Conservation (phyloP, 2,329 filamentous ascomycete genomes). For the Fonsecaea erecta region DNA sequence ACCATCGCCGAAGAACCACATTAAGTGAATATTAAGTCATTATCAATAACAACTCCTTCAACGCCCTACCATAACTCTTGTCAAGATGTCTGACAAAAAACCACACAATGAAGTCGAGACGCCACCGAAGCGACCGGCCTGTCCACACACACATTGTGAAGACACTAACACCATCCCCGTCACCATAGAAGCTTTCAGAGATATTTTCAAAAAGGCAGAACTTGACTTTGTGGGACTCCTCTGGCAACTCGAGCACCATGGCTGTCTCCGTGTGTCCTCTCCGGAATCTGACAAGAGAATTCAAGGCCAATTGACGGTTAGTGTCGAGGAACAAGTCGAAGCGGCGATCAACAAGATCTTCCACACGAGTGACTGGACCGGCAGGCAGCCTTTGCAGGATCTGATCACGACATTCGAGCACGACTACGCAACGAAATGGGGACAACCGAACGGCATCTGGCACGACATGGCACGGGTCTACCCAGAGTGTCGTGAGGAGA, state of each 20-base stretch:
- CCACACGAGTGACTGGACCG: neutral
- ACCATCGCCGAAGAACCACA: neutral
- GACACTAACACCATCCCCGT: neutral
- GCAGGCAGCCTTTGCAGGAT: neutral
- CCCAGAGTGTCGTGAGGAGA: neutral
- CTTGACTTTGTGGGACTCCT: neutral
- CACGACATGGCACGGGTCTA: neutral
- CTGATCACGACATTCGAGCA: neutral
- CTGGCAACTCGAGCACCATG: neutral
- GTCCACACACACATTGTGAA: neutral
- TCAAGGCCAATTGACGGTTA: neutral
- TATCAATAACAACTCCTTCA: neutral
- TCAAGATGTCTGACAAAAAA: neutral
- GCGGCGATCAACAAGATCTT: neutral
- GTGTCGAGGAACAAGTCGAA: neutral
- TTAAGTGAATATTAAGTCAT: too few relatives aligned
- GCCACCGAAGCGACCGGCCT: neutral
- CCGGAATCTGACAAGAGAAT: neutral
- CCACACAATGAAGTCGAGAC: too few relatives aligned
- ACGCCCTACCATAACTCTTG: neutral
- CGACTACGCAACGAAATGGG: neutral
- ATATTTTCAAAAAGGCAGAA: neutral
- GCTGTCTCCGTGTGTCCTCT: neutral
- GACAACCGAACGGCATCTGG: neutral
- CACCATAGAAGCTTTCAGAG: too few relatives aligned